These are phyloP conservation scores for Picea sitchensis DNA, from an alignment of 75 land plant genomes.

Conservation along the genomic window DNA sequence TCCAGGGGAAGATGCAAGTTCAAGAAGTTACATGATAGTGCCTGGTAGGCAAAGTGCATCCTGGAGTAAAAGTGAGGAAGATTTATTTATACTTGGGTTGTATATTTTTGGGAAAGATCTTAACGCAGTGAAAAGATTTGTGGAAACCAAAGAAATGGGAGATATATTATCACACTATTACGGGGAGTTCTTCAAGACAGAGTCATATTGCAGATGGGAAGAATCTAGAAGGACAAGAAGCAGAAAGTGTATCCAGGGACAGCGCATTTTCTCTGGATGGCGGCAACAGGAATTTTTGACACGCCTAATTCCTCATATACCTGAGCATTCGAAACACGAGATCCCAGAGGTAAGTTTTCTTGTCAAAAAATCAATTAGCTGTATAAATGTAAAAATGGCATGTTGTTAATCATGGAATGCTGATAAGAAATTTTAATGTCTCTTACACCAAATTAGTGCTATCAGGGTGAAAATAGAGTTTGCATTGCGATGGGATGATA, in stretches of 20 bases:
- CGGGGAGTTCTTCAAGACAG: conserved; percentile 47
- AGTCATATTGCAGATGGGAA: conserved; percentile 47
- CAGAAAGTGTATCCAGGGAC: conserved; percentile 43
- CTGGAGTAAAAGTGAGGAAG: conserved; percentile 50
- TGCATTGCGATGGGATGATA: neutral
- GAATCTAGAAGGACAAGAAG: conserved; percentile 43
- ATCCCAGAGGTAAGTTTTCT: conserved; percentile 40
- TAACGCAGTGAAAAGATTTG: conserved; percentile 35
- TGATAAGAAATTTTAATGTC: neutral
- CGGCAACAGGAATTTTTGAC: conserved; percentile 65
- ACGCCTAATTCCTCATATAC: conserved; percentile 31
- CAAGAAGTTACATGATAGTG: conserved; percentile 15
- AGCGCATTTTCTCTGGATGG: conserved; percentile 47
- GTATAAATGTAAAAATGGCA: neutral
- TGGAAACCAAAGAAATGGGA: conserved; percentile 44
- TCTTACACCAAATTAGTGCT: neutral
- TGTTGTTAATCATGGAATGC: neutral
- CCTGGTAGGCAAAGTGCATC: conserved; percentile 27
- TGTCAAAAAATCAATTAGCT: neutral
- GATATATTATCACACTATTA: conserved; percentile 58
- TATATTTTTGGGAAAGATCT: conserved; percentile 74
- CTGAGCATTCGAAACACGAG: conserved; percentile 26
- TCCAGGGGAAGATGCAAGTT: neutral
- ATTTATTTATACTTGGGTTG: conserved; percentile 62
- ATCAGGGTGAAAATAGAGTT: neutral